Evolutionary conservation across 1,284 basidiomycete species (phyloP).

Genomic region (Ganoderma lucidum): DNA sequence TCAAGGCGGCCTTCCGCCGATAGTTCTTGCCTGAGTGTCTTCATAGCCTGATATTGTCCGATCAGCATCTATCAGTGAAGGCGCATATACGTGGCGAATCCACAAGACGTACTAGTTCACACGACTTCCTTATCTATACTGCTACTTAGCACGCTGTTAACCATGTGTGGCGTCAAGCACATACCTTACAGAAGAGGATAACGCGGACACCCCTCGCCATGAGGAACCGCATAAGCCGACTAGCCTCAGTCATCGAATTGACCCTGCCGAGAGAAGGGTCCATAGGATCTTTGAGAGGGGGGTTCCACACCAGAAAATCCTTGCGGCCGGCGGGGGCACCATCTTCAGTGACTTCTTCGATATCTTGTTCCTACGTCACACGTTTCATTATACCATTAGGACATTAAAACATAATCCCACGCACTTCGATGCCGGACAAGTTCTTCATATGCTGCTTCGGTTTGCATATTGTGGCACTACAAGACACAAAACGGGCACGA

Average conservation of each 20-base stretch:
- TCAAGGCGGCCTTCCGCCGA: conserved; percentile 81
- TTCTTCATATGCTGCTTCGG: conserved; percentile 80
- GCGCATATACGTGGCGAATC: background rate
- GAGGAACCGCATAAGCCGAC: conserved; percentile 78
- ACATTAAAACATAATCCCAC: conserved; percentile 15
- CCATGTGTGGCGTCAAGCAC: conserved; percentile 14
- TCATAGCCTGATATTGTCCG: conserved; percentile 68
- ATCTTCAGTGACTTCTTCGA: conserved; percentile 81
- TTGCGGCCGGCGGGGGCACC: conserved; percentile 87
- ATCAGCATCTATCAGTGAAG: background rate
- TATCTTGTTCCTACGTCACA: conserved; percentile 39
- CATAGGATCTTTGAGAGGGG: conserved; percentile 67
- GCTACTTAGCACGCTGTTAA: background rate
- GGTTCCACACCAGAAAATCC: conserved; percentile 83
- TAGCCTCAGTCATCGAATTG: conserved; percentile 78
- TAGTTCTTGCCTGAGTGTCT: conserved; percentile 76
- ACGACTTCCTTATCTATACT: conserved; percentile 75
- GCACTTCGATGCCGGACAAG: conserved; percentile 73
- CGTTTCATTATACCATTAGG: conserved; percentile 37
- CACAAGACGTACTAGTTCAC: conserved; percentile 70
- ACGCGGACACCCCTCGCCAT: conserved; percentile 85
- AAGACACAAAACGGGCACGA: conserved; percentile 79
- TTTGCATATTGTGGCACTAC: conserved; percentile 89
- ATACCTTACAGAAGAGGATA: conserved; percentile 89
- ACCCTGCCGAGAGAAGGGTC: conserved; percentile 66